A percentile compares a stretch with the other conserved stretches of the same genome.
Conservation (phyloP, 257 asterid species). For the Penstemon davidsonii region DNA sequence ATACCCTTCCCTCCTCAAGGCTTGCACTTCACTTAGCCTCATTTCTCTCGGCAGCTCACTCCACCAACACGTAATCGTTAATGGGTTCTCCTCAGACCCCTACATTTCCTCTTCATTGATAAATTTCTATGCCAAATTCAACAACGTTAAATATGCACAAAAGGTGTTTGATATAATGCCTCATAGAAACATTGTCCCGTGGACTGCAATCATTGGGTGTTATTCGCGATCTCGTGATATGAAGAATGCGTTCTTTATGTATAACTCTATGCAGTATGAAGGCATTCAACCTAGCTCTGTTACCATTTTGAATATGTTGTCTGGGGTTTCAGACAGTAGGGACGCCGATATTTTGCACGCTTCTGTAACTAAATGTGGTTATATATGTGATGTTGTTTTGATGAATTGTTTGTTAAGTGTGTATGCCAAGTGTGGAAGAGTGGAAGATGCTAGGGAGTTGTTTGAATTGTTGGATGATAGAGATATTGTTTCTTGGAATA, state of each 20-base stretch:
- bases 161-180: constrained; percentile 68
- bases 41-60: constrained; percentile 52
- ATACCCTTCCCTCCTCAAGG: constrained; percentile 71
- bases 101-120: constrained; percentile 68
- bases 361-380: constrained; percentile 50
- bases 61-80: constrained; percentile 60
- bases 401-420: constrained; percentile 63
- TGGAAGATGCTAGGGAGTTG: constrained; percentile 54
- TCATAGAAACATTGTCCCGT: constrained; percentile 58
- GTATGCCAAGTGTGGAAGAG: constrained; percentile 67
- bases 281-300: constrained; percentile 55
- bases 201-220: constrained; percentile 76
- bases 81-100: constrained; percentile 64
- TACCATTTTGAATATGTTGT: constrained; percentile 62
- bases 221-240: constrained; percentile 53
- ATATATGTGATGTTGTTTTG: constrained; percentile 38
- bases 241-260: constrained; percentile 48
- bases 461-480: constrained; percentile 51
- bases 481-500: constrained; percentile 86
- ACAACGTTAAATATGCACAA: constrained; percentile 38
- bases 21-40: constrained; percentile 65
- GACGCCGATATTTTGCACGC: constrained; percentile 50
- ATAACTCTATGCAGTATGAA: constrained; percentile 53
- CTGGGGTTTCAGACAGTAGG: constrained; percentile 50
- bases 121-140: constrained; percentile 52